A percentile compares a stretch with the other conserved stretches of the same genome.
phyloP scores from a whole-genome alignment of 2,329 filamentous ascomycete genomes.

The Neonectria punicea region DNA sequence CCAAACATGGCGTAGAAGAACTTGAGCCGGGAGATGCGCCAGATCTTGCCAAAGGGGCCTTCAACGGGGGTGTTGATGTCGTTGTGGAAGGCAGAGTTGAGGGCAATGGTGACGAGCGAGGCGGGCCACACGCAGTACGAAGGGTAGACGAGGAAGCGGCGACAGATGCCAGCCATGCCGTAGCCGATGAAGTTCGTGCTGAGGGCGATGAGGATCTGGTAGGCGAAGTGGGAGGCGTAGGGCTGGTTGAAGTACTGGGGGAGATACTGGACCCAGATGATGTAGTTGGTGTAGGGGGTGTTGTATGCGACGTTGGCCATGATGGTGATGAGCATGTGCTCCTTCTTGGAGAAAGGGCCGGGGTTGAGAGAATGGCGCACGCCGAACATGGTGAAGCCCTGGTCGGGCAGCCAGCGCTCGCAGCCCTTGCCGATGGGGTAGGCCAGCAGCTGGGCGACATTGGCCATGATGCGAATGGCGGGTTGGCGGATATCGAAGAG shows the following conservation, averaged over 20 bases:
- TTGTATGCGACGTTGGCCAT: conserved; percentile 70
- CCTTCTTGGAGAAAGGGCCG: conserved; percentile 67
- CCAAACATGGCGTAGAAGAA: conserved; percentile 63
- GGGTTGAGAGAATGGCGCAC: conserved; percentile 63
- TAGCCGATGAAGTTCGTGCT: conserved; percentile 70
- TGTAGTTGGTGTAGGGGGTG: conserved; percentile 64
- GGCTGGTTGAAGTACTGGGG: conserved; percentile 65
- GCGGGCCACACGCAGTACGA: conserved; percentile 68
- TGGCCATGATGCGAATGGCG: conserved; percentile 62
- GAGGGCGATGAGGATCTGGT: conserved; percentile 65
- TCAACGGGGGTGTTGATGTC: conserved; percentile 52
- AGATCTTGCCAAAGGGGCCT: conserved; percentile 56
- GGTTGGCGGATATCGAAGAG: conserved; percentile 68
- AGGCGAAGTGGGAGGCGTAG: conserved; percentile 62
- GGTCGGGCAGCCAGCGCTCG: conserved; percentile 62
- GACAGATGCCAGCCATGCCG: conserved; percentile 65
- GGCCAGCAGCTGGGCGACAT: conserved; percentile 66
- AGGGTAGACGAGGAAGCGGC: conserved; percentile 66
- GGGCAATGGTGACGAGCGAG: conserved; percentile 64
- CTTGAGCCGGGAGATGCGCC: conserved; percentile 60
- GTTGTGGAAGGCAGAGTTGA: conserved; percentile 64
- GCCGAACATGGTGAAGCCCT: conserved; percentile 58
- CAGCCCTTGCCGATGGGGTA: conserved; percentile 64
- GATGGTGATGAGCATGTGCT: conserved; percentile 70
- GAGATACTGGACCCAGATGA: conserved; percentile 64